Conservation (phyloP, 441 rosid genomes). For the Euphorbia neoarborescens region DNA sequence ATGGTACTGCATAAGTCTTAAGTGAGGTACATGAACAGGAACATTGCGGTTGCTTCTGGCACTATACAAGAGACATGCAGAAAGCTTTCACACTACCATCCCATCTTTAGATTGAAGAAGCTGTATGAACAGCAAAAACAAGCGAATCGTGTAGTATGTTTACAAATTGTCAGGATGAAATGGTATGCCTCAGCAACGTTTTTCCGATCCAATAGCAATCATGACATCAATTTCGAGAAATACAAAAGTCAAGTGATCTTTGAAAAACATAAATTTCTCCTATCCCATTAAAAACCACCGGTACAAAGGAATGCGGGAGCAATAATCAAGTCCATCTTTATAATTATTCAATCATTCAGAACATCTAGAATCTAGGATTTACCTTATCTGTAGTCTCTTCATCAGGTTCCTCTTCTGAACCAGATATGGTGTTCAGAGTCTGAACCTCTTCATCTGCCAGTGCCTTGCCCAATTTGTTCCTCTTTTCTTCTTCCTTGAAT, state of each 20-base stretch:
- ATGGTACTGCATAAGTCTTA: neutral
- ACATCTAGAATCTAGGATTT: conserved; percentile 20
- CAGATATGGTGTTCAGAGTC: conserved; percentile 39
- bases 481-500: conserved; percentile 60
- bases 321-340: neutral
- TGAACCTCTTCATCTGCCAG: conserved; percentile 41
- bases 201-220: neutral
- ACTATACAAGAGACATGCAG: neutral
- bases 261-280: neutral
- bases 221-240: conserved; percentile 11
- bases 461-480: conserved; percentile 46
- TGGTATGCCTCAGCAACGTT: conserved; percentile 6
- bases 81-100: conserved; percentile 16
- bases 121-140: conserved; percentile 4
- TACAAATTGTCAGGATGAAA: conserved; percentile 3
- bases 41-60: conserved; percentile 13
- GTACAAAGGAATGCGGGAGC: neutral
- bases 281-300: neutral
- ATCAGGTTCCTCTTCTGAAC: conserved; percentile 48
- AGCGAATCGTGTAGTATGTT: neutral
- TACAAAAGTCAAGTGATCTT: neutral
- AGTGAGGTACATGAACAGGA: conserved; percentile 5
- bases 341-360: neutral
- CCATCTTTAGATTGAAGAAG: conserved; percentile 10
- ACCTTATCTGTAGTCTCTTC: conserved; percentile 48